Evolutionary conservation across 1,284 basidiomycete genomes (phyloP).

Genomic region (Afroboletus lepidellus): DNA sequence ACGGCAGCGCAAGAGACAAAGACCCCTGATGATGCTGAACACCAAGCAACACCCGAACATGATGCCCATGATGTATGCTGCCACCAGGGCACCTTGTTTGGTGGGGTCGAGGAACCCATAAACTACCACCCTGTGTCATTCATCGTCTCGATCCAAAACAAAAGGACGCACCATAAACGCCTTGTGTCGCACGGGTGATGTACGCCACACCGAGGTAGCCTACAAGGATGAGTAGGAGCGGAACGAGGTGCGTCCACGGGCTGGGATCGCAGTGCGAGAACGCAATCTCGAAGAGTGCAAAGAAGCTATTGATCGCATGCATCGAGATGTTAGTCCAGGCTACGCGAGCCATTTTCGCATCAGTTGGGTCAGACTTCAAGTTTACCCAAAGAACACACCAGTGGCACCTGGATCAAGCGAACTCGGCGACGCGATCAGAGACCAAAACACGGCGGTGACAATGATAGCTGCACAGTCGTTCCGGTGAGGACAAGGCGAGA

Average conservation of each 20-base stretch:
- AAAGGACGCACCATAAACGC: conserved; percentile 56
- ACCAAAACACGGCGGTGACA: conserved; percentile 69
- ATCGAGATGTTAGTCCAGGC: conserved; percentile 61
- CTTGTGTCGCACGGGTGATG: conserved; percentile 55
- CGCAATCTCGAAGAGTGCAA: conserved; percentile 60
- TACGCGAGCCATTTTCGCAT: conserved; percentile 29
- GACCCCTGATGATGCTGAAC: conserved; percentile 42
- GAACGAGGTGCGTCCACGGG: conserved; percentile 53
- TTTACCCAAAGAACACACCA: conserved; percentile 30
- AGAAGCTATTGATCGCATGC: conserved; percentile 60
- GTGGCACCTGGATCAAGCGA: conserved; percentile 43
- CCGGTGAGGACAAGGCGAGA: not conserved
- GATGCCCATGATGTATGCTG: conserved; percentile 57
- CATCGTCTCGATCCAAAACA: not conserved
- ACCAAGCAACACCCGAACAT: conserved; percentile 44
- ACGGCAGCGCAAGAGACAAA: conserved; percentile 35
- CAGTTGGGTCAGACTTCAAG: not conserved
- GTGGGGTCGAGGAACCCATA: conserved; percentile 49
- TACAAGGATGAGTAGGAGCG: conserved; percentile 49
- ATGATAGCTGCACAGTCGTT: conserved; percentile 48
- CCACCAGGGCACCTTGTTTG: conserved; percentile 36
- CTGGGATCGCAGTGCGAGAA: conserved; percentile 50
- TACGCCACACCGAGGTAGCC: conserved; percentile 67
- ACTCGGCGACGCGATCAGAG: conserved; percentile 44
- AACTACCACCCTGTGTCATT: conserved; percentile 26